phyloP scores from a whole-genome alignment of 2,329 filamentous ascomycete species.

The Colletotrichum sublineola region DNA sequence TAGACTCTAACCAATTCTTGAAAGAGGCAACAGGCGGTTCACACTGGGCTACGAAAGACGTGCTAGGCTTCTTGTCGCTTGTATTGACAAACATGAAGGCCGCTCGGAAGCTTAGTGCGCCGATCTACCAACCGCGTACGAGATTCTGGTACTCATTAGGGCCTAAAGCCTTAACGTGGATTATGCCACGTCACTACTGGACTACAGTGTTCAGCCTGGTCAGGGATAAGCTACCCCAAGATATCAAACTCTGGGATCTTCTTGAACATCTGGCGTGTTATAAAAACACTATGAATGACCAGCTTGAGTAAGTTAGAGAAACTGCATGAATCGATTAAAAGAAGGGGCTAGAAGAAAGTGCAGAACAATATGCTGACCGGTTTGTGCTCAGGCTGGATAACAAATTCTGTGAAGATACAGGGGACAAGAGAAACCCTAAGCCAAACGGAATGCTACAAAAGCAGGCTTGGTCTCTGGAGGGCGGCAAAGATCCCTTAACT shows the following conservation, averaged over 20 bases:
- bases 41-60: too few species aligned
- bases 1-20: too few species aligned
- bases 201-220: background rate
- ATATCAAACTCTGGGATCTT: background rate
- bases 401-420: background rate
- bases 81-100: background rate
- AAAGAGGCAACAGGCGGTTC: too few species aligned
- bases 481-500: background rate
- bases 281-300: background rate
- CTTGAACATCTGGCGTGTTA: constrained; percentile 1
- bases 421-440: background rate
- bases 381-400: background rate
- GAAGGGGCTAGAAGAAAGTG: too few species aligned
- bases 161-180: background rate
- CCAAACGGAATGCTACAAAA: background rate
- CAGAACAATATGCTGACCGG: background rate
- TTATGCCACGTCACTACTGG: background rate
- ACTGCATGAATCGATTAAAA: background rate
- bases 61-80: too few species aligned
- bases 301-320: background rate
- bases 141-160: background rate
- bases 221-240: background rate
- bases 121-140: too few species aligned
- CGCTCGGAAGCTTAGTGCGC: background rate
- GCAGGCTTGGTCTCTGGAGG: background rate